phyloP scores from a whole-genome alignment of 2,329 filamentous ascomycete genomes.

The Chaetomium strumarium region DNA sequence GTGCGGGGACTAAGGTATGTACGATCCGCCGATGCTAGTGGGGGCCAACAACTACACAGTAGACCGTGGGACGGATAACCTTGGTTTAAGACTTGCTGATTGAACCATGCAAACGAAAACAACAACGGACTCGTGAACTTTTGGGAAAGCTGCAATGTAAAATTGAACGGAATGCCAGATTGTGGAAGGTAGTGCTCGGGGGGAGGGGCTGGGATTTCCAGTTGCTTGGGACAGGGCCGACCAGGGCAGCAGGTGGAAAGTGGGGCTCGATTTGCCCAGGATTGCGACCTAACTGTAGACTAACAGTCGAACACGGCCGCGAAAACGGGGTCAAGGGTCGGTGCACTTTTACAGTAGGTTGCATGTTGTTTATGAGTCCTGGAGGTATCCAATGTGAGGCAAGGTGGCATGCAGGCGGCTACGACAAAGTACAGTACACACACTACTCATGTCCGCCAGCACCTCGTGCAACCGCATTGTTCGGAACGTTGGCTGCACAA shows the following conservation, averaged over 20 bases:
- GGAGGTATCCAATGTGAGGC: not conserved
- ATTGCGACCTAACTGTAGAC: no score
- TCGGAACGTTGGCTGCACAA: no score
- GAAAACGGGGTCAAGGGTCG: not conserved
- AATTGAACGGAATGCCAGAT: no score
- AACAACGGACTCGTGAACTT: no score
- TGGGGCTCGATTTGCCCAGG: not conserved
- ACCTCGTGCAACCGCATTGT: no score
- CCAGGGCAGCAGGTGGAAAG: not conserved
- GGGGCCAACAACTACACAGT: not conserved
- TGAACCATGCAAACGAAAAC: no score
- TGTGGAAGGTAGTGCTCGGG: no score
- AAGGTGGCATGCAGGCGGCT: not conserved
- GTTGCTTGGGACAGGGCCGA: not conserved
- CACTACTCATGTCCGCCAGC: no score
- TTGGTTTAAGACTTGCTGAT: no score
- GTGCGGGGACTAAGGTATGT: not conserved
- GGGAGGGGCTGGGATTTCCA: no score
- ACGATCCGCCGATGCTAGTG: not conserved
- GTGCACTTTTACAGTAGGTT: not conserved
- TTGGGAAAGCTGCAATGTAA: no score
- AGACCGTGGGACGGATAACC: not conserved
- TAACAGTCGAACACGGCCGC: constrained; percentile 1
- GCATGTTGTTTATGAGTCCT: not conserved
- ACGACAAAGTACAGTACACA: no score